A percentile compares a stretch with the other conserved stretches of the same genome.
These are phyloP conservation scores for Neoboletus subvelutipes DNA, from an alignment of 768 basidiomycete species.

Conservation along the genomic window DNA sequence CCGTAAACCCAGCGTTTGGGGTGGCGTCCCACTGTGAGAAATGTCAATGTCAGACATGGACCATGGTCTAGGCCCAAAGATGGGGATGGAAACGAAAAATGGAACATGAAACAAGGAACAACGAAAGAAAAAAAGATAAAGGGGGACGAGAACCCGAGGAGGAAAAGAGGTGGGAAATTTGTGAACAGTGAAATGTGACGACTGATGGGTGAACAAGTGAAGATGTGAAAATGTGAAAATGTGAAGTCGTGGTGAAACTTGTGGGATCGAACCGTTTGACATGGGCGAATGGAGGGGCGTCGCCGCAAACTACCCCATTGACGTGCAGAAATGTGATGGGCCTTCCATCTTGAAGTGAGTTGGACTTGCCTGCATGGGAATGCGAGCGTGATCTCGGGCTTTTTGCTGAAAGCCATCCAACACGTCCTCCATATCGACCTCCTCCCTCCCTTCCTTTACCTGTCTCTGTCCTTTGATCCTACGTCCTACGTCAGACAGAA, in stretches of 20 bases:
- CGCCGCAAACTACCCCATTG: background rate
- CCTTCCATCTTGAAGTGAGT: background rate
- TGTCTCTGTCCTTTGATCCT: constrained; percentile 43
- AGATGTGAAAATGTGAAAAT: background rate
- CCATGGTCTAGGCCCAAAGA: background rate
- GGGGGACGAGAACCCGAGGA: background rate
- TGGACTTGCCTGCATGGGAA: constrained; percentile 61
- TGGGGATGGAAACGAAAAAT: background rate
- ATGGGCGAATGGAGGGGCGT: background rate
- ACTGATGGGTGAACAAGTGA: no score
- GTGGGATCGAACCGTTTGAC: background rate
- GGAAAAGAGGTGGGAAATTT: background rate
- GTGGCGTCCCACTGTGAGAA: constrained; percentile 55
- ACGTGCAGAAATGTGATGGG: background rate
- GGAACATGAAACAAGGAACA: background rate
- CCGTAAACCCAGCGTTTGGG: constrained; percentile 62
- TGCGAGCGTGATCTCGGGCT: constrained; percentile 68
- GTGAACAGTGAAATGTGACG: background rate
- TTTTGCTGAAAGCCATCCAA: constrained; percentile 57
- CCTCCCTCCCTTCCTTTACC: constrained; percentile 30
- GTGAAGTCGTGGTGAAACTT: background rate
- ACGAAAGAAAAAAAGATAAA: no score
- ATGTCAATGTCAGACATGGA: background rate
- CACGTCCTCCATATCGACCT: constrained; percentile 62
- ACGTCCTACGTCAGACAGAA: background rate